Evolutionary conservation across 208 protist species (phyloP), one percentile per base, ranked within the genome.

Genomic region (Wallacemonas sp.): DNA sequence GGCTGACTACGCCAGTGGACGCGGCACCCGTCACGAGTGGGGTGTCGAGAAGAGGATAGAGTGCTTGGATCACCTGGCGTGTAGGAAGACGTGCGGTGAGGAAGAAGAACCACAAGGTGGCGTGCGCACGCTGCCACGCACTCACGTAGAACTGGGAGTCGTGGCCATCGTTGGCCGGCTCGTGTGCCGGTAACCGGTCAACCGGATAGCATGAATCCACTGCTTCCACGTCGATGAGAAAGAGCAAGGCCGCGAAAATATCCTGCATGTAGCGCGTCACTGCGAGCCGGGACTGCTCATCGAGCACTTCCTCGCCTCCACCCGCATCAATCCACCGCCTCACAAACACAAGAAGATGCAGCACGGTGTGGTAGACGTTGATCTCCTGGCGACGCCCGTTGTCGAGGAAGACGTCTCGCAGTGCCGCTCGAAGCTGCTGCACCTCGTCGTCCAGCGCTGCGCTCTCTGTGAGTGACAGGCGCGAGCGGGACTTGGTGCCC

Each of bases 31-130:
- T 61, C 29, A 44, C 36, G 19, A 49, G 57, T 3, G 57, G 39
- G 6, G 57, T 32, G 41, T 87, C 74, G 23, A 95, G 77, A 30
- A 95, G 70, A 0, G 90, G 86, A 65, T 93, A 93, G 24, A 95
- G 77, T 0, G 87, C 79, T 9, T 70, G 58, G 1, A 92, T 62
- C 2, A 93, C 67, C 23, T 57, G 49, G 14, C 69, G 41, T 33
- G 72, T 34, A 0, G 76, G 78, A 9, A 88, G 56, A 1, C 48
- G n/a, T 11, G 56, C 43, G 5, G 82, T 88, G 3, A 91, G 66
- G 67, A 78, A 83, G 33, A 93, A 58, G 41, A 95, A 74, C 30
- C 83, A 38, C 11, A 68, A 48, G 12, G 62, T 62, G 47, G 85
- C 90, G 49, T 78, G 85, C 0, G 44, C 38, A 6, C 87, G 79